Conservation (phyloP, 768 basidiomycete genomes). For the Glaciozyma martinii region DNA sequence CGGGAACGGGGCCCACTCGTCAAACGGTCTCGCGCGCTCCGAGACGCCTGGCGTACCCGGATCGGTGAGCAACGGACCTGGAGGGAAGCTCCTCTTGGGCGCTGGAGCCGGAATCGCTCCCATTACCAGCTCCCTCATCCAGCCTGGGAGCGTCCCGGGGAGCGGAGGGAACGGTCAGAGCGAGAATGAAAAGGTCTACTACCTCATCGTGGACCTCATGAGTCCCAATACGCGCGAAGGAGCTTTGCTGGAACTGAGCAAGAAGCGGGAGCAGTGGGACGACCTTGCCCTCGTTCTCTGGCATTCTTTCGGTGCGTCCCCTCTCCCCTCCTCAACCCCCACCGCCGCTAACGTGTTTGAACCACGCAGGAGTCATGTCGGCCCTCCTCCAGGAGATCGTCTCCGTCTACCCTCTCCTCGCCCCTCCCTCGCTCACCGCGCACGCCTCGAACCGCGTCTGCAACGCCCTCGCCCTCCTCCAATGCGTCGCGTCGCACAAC, state of each 20-base stretch:
- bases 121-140: conserved; percentile 26
- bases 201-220: conserved; percentile 70
- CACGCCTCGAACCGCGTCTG: conserved; percentile 98
- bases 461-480: conserved; percentile 92
- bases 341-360: conserved; percentile 2
- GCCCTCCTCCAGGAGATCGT: conserved; percentile 95
- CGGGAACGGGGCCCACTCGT: conserved; percentile 1
- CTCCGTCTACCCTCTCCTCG: conserved; percentile 90
- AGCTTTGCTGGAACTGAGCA: conserved; percentile 89
- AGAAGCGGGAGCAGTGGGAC: conserved; percentile 98
- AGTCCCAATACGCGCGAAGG: conserved; percentile 63
- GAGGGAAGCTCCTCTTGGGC: conserved; percentile 23
- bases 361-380: conserved; percentile 78
- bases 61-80: conserved; percentile 12
- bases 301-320: conserved; percentile 82
- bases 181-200: conserved; percentile 78
- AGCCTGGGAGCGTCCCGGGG: conserved; percentile 28
- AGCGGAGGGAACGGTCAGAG: conserved; percentile 14
- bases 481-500: conserved; percentile 95
- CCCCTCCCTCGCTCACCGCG: conserved; percentile 89
- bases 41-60: conserved; percentile 31
- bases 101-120: conserved; percentile 8
- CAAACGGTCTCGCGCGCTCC: conserved; percentile 10
- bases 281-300: conserved; percentile 94
- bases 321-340: neutral